A percentile compares a stretch with the other conserved stretches of the same genome.
These are phyloP conservation scores for Berberis thunbergii DNA, from an alignment of 164 flowering plant species.

Conservation along the genomic window DNA sequence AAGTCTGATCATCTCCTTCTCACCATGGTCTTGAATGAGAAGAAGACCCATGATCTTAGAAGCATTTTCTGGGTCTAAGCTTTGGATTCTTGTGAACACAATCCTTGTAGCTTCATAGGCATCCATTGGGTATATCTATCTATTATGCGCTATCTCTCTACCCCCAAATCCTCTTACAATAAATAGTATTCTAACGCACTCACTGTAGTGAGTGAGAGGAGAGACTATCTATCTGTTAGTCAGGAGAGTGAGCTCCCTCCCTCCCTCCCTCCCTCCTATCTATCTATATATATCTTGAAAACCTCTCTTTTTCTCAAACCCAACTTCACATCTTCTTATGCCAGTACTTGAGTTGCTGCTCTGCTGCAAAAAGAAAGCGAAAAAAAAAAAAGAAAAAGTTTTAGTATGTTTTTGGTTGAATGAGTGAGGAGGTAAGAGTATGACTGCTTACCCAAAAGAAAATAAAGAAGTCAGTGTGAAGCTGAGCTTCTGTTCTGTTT, in stretches of 20 bases:
- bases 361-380: background rate
- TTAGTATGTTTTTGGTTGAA: no score
- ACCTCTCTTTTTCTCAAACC: background rate
- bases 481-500: no score
- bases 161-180: background rate
- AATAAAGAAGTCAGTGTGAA: no score
- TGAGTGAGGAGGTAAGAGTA: no score
- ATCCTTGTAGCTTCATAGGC: slow-evolving; percentile 80
- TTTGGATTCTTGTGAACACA: slow-evolving; percentile 73
- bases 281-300: background rate
- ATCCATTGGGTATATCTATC: slow-evolving; percentile 41
- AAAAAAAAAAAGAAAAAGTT: no score
- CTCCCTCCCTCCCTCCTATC: background rate
- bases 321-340: background rate
- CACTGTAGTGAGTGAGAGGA: background rate
- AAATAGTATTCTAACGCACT: background rate
- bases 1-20: slow-evolving; percentile 86
- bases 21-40: slow-evolving; percentile 84
- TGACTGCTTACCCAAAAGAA: no score
- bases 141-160: background rate
- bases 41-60: slow-evolving; percentile 83
- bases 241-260: background rate
- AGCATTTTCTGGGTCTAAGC: slow-evolving; percentile 79
- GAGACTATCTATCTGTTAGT: background rate
- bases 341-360: slow-evolving; percentile 7